Percentiles rank a stretch among this genome's conserved stretches.
phyloP scores from a whole-genome alignment of 805 yeast genomes.

The Saccharomycopsis guyanensis region DNA sequence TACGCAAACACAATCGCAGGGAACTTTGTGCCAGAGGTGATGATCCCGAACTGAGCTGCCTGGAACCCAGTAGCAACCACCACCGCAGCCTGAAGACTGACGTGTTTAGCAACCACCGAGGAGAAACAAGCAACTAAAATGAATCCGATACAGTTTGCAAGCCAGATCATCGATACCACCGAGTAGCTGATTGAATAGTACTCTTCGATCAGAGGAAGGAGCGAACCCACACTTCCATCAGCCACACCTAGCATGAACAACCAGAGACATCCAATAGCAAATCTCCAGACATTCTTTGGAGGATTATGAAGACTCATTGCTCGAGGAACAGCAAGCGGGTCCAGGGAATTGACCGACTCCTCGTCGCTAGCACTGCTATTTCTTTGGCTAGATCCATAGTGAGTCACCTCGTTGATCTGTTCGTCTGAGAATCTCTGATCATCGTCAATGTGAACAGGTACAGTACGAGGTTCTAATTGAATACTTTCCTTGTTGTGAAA shows the following conservation, averaged over 20 bases:
- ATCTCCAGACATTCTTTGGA: constrained; percentile 36
- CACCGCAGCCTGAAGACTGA: constrained; percentile 36
- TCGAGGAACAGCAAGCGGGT: too few relatives aligned
- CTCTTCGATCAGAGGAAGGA: constrained; percentile 44
- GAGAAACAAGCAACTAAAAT: constrained; percentile 40
- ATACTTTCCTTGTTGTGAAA: too few relatives aligned
- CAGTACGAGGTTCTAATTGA: too few relatives aligned
- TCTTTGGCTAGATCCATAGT: too few relatives aligned
- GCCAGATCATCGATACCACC: constrained; percentile 49
- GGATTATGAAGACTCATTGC: too few relatives aligned
- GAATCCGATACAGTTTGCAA: constrained; percentile 48
- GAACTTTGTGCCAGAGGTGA: constrained; percentile 41
- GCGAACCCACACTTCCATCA: constrained; percentile 56
- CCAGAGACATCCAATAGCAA: constrained; percentile 36
- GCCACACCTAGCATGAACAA: constrained; percentile 36
- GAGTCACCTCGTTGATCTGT: too few relatives aligned
- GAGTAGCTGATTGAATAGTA: constrained; percentile 42
- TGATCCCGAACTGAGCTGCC: constrained; percentile 36
- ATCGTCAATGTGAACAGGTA: too few relatives aligned
- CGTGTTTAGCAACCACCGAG: constrained; percentile 33
- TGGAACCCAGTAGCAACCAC: constrained; percentile 32
- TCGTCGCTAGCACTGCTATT: too few relatives aligned
- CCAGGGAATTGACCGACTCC: too few relatives aligned
- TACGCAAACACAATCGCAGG: constrained; percentile 42
- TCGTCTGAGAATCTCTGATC: too few relatives aligned